phyloP scores from a whole-genome alignment of 345 rosid species.

The Euphorbia lathyris region DNA sequence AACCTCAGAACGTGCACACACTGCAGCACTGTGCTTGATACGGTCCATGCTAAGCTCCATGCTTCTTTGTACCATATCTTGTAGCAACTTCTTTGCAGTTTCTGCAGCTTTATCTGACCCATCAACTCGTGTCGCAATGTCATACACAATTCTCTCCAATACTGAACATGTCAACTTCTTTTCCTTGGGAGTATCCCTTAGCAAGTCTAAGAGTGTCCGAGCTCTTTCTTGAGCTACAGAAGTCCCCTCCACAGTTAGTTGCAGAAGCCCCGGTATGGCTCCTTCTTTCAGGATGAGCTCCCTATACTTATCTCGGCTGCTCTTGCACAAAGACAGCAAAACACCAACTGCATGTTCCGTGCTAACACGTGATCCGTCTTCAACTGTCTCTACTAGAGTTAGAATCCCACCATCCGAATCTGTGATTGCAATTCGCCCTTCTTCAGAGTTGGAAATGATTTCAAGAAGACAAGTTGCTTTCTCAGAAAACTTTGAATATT shows the following conservation, averaged over 20 bases:
- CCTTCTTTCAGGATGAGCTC: slow-evolving; percentile 70
- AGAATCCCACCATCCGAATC: slow-evolving; percentile 55
- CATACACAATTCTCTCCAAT: slow-evolving; percentile 55
- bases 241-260: slow-evolving; percentile 66
- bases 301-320: slow-evolving; percentile 54
- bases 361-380: slow-evolving; percentile 69
- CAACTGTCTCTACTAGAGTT: slow-evolving; percentile 67
- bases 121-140: slow-evolving; percentile 56
- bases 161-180: slow-evolving; percentile 52
- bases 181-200: slow-evolving; percentile 59
- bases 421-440: slow-evolving; percentile 56
- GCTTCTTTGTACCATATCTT: slow-evolving; percentile 72
- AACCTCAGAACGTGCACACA: slow-evolving; percentile 37
- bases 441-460: slow-evolving; percentile 59
- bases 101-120: slow-evolving; percentile 65
- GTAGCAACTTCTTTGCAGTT: slow-evolving; percentile 62
- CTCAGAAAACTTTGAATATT: slow-evolving; percentile 72
- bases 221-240: slow-evolving; percentile 62
- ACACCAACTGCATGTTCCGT: slow-evolving; percentile 62
- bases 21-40: slow-evolving; percentile 37
- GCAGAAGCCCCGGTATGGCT: slow-evolving; percentile 72
- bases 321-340: slow-evolving; percentile 55
- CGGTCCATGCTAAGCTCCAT: slow-evolving; percentile 56
- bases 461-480: slow-evolving; percentile 62
- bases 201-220: slow-evolving; percentile 55